Base-by-base conservation (phyloP, 164 flowering plant genomes). In the Magnolia changhungtana region DNA sequence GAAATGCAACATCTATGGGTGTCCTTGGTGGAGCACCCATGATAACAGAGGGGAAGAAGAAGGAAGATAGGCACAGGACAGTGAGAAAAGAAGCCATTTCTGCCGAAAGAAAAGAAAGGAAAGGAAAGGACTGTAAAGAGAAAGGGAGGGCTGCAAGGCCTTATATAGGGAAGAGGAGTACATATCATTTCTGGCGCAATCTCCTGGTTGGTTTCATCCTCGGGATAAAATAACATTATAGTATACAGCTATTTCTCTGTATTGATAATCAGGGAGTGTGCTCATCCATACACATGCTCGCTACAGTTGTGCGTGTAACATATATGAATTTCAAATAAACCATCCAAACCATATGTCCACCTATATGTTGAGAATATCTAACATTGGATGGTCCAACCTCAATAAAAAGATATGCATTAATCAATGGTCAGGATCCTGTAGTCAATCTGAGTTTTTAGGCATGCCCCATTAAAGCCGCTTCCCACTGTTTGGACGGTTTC, bases 1-100 rank as follows among this genome's bases (percentile, higher is more conserved):
- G 80, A 66, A 93, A 93, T 8, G 93, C 85, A 61, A 93, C 96
- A 68, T 81, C 80, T 0, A 88, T 85, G 0, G 93, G 86, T 78
- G 19, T 87, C 71, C 82, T 86, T 16, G 94, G 94, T 1, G 82
- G 27, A 69, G 81, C 74, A 64, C 81, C 86, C 58, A 67, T 21
- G 64, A 80, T 75, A 51, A 73, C 85, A 72, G 78, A 74, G 13
- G 74, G 81, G 79, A 86, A 21, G 58, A 81, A 72, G 74, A 83
- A 71, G 11, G 80, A 49, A 31, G 74, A 72, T 50, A 87, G 61
- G 45, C 78, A 75, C 10, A 81, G 66, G 80, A 24, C 29, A 79
- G 78, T 73, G 11, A 74, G 16, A 8, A 13, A 52, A 19, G 86
- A 81, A 74, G 79, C 86, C 91, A 88, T 88, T 70, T 76, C 83